These are phyloP conservation scores for Tricholoma saponaceum DNA, from an alignment of 768 basidiomycete genomes.

Conservation along the genomic window DNA sequence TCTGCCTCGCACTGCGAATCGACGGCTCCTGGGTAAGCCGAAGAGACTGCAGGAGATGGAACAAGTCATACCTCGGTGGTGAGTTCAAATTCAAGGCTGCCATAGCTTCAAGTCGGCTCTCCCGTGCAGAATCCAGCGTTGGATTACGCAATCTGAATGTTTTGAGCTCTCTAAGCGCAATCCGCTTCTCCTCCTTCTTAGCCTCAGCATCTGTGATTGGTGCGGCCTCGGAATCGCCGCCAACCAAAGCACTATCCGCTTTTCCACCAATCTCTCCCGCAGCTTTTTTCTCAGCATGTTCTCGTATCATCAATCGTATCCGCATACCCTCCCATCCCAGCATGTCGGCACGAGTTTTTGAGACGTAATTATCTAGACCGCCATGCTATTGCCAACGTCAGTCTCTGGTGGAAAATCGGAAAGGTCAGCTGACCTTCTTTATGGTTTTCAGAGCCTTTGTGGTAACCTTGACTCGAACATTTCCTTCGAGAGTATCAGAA, in stretches of 20 bases:
- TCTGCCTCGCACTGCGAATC: not conserved
- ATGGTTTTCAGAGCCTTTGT: slow-evolving; percentile 77
- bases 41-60: too few species aligned
- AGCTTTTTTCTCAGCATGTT: slow-evolving; percentile 8
- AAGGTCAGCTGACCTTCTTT: slow-evolving; percentile 56
- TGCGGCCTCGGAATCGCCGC: not conserved
- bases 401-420: not conserved
- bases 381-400: slow-evolving; percentile 41
- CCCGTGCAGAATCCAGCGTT: not conserved
- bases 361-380: slow-evolving; percentile 69
- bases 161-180: not conserved
- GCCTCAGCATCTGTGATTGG: not conserved
- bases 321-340: slow-evolving; percentile 44
- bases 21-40: not conserved
- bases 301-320: slow-evolving; percentile 37
- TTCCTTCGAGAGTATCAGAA: slow-evolving; percentile 58
- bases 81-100: not conserved
- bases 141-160: not conserved
- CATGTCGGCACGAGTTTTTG: slow-evolving; percentile 37
- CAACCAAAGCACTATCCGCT: not conserved
- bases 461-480: slow-evolving; percentile 66
- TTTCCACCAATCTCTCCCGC: slow-evolving; percentile 6
- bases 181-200: not conserved
- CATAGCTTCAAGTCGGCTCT: not conserved
- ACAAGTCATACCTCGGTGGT: not conserved